These are phyloP conservation scores for Aspergillus hancockii DNA, from an alignment of 495 filamentous ascomycete species.

Conservation along the genomic window DNA sequence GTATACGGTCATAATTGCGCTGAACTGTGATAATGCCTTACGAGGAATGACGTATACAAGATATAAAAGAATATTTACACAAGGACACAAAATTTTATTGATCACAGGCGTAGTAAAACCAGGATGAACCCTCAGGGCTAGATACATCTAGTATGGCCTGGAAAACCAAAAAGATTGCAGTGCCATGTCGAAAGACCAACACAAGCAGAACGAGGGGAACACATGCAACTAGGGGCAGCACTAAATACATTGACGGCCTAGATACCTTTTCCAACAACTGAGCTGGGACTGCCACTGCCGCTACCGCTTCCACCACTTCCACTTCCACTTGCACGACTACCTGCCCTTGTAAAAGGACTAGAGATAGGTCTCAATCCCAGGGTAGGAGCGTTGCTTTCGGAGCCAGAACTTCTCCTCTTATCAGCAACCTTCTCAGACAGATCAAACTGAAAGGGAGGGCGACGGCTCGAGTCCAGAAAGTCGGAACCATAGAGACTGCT, in stretches of 20 bases:
- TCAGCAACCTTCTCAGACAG: slow-evolving; percentile 36
- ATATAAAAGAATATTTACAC: not conserved
- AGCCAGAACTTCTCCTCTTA: slow-evolving; percentile 35
- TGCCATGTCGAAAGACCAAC: slow-evolving; percentile 1
- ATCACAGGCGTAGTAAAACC: slow-evolving; percentile 11
- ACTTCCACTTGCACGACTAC: slow-evolving; percentile 47
- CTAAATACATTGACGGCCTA: slow-evolving; percentile 3
- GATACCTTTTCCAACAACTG: slow-evolving; percentile 34
- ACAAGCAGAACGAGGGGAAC: not conserved
- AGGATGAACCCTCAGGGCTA: slow-evolving; percentile 7
- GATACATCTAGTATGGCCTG: slow-evolving; percentile 3
- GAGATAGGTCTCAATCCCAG: slow-evolving; percentile 34
- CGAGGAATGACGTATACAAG: not conserved
- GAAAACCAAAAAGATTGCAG: slow-evolving; percentile 3
- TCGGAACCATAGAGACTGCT: slow-evolving; percentile 47
- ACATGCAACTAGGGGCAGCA: slow-evolving; percentile 1
- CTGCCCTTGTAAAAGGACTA: slow-evolving; percentile 45
- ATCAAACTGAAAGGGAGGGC: slow-evolving; percentile 38
- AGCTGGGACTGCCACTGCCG: slow-evolving; percentile 48
- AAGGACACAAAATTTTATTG: slow-evolving; percentile 10
- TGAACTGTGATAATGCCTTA: not conserved
- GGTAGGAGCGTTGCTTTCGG: slow-evolving; percentile 34
- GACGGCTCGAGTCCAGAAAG: slow-evolving; percentile 36
- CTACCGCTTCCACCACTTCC: slow-evolving; percentile 46
- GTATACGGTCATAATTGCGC: not conserved